Evolutionary conservation across 805 yeast species (phyloP), one percentile per base, ranked within the genome.

Genomic region (Cyberlindnera bimundalis): DNA sequence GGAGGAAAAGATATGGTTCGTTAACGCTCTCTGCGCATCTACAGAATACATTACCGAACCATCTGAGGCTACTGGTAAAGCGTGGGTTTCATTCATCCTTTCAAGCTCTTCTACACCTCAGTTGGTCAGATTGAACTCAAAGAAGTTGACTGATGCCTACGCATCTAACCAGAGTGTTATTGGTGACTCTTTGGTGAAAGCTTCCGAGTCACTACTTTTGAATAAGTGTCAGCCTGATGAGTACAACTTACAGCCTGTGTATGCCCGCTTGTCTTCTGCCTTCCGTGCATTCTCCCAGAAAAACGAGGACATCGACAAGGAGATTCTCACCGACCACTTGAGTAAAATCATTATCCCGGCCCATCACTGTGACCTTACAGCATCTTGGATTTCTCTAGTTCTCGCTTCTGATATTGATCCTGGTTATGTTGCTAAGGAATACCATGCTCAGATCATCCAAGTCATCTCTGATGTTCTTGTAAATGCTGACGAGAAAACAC

Each of bases 371-470:
- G 39, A 50, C 3, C 56, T 76, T n/a, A 48, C 61, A 47, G 64
- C 50, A 11, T 81, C 83, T 2, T 91, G 98, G 98, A 83, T 88
- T 25, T 84, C 84, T 0, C 61, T 88, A 30, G 79, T 79, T 27
- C 75, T 81, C 52, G 66, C 75, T 33, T 73, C 84, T 7, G 55
- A 62, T 2, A 52, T 73, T 23, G 95, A 90, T 56, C 86, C 96
- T 3, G 84, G 84, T 13, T 48, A 52, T 1, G 58, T 87, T 24
- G 74, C 83, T 3, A 42, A 55, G 43, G 46, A 55, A 20, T 39
- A 58, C 58, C 52, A 59, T 41, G 33, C 46, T 4, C 27, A 54
- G 36, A 45, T 55, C 8, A 42, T 56, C 16, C 50, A 35, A 29
- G 51, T 38, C 20, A 51, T 58, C 27, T 36, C 48, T n/a, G 35